These are phyloP conservation scores for Quercus berberidifolia DNA, from an alignment of 306 rosid species.

Conservation along the genomic window DNA sequence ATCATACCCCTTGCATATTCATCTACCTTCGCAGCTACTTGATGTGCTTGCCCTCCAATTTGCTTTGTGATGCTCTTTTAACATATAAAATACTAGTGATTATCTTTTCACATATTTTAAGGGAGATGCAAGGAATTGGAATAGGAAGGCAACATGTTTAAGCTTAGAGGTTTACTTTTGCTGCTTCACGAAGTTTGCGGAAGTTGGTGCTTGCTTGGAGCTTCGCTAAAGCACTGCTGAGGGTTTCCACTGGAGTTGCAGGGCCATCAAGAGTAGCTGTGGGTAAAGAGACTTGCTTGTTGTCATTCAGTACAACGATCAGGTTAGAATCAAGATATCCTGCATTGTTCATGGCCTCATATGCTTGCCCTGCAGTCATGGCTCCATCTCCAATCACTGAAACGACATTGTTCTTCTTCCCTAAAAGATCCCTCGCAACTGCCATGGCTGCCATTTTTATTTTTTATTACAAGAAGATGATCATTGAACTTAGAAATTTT, in stretches of 20 bases:
- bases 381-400: constrained; percentile 98
- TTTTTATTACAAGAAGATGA: background rate
- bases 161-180: constrained; percentile 52
- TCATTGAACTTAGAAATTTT: background rate
- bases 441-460: constrained; percentile 73
- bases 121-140: background rate
- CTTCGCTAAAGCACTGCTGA: constrained; percentile 66
- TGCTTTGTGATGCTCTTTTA: constrained; percentile 54
- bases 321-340: constrained; percentile 78
- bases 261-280: constrained; percentile 97
- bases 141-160: background rate
- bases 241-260: constrained; percentile 88
- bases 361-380: constrained; percentile 97
- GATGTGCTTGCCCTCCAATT: constrained; percentile 58
- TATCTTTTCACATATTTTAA: constrained; percentile 2
- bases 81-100: constrained; percentile 23
- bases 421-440: constrained; percentile 79
- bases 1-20: constrained; percentile 72
- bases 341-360: constrained; percentile 95
- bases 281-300: constrained; percentile 93
- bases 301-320: constrained; percentile 84
- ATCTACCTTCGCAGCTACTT: constrained; percentile 79
- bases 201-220: constrained; percentile 81
- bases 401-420: constrained; percentile 65
- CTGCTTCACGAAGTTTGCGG: constrained; percentile 77